phyloP scores from a whole-genome alignment of 768 basidiomycete species.

The Lactifluus hygrophoroides region DNA sequence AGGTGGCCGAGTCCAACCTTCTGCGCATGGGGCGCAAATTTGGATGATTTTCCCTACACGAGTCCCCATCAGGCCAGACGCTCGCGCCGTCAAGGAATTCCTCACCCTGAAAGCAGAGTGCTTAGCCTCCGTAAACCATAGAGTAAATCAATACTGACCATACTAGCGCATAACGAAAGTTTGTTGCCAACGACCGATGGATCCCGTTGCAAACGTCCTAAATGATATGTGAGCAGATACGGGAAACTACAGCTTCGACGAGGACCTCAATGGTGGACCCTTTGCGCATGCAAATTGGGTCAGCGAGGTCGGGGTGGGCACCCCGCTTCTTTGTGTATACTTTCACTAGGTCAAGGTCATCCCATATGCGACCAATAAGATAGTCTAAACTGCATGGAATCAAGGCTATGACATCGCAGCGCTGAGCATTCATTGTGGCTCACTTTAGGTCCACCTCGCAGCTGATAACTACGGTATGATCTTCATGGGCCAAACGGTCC shows the following conservation, averaged over 20 bases:
- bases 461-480: conserved; percentile 88
- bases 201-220: conserved; percentile 89
- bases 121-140: background rate
- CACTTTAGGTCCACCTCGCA: conserved; percentile 93
- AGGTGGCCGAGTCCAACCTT: conserved; percentile 82
- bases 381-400: conserved; percentile 47
- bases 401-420: background rate
- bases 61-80: conserved; percentile 5
- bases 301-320: conserved; percentile 82
- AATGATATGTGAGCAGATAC: background rate
- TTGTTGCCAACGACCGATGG: conserved; percentile 78
- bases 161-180: conserved; percentile 92
- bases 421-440: conserved; percentile 16
- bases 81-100: background rate
- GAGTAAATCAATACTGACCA: conserved; percentile 46
- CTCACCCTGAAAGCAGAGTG: conserved; percentile 7
- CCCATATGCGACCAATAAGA: conserved; percentile 72
- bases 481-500: conserved; percentile 73
- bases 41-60: conserved; percentile 80
- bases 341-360: conserved; percentile 72
- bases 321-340: conserved; percentile 98
- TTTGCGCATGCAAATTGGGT: conserved; percentile 84
- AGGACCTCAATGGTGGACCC: conserved; percentile 87
- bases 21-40: conserved; percentile 89
- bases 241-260: background rate